These are phyloP conservation scores for Backusella tarrabulga DNA, from an alignment of 192 early-diverging fungal species.

Conservation along the genomic window DNA sequence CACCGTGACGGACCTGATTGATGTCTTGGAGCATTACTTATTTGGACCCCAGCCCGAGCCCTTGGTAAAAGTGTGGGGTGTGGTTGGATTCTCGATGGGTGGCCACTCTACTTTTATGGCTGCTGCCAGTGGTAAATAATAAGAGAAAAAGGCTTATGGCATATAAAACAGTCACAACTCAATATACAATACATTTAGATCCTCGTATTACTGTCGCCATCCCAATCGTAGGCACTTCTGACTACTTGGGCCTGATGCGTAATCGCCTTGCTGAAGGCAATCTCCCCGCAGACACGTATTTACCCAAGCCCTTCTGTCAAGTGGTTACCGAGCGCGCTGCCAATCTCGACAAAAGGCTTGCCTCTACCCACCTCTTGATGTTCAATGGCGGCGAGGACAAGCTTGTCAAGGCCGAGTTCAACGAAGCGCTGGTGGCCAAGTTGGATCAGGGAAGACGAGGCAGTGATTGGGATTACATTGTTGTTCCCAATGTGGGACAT, in stretches of 20 bases:
- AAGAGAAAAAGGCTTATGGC: background rate
- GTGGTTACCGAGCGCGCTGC: background rate
- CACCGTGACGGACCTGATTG: constrained; percentile 47
- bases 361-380: constrained; percentile 19
- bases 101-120: constrained; percentile 49
- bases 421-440: background rate
- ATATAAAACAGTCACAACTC: background rate
- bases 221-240: constrained; percentile 25
- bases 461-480: constrained; percentile 17
- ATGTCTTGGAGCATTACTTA: constrained; percentile 43
- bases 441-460: background rate
- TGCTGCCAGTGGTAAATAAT: constrained; percentile 32
- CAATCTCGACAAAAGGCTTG: constrained; percentile 2
- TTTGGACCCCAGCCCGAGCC: constrained; percentile 25
- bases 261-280: background rate
- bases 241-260: constrained; percentile 18
- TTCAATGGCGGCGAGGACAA: constrained; percentile 25
- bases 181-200: constrained; percentile 3
- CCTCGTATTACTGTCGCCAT: constrained; percentile 27
- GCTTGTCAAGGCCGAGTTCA: constrained; percentile 19
- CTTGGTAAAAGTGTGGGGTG: constrained; percentile 43
- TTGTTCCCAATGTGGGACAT: constrained; percentile 27
- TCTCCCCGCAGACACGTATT: background rate
- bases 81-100: constrained; percentile 51
- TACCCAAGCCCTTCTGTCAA: constrained; percentile 17